These are phyloP conservation scores for Bassia scoparia DNA, from an alignment of 148 eudicot genomes.

Conservation along the genomic window DNA sequence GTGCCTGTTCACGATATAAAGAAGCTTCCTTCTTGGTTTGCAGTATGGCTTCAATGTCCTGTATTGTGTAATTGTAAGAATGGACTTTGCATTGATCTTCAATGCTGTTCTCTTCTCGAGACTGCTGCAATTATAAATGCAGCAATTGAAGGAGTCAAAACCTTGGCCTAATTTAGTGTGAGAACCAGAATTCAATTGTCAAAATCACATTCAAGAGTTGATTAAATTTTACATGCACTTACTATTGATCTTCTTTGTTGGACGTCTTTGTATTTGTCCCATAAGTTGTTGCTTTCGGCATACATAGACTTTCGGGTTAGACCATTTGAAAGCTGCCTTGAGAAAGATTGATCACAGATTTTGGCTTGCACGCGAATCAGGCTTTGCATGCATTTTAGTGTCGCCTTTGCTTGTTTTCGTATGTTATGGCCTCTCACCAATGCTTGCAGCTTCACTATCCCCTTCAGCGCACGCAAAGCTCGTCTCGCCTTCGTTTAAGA, in stretches of 20 bases:
- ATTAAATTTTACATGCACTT: constrained; percentile 1
- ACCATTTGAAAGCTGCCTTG: constrained; percentile 52
- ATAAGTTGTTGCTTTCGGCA: constrained; percentile 53
- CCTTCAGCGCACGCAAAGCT: constrained; percentile 67
- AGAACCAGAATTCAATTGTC: no score
- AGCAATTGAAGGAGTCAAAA: background rate
- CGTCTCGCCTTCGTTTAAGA: constrained; percentile 57
- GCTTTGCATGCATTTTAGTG: constrained; percentile 76
- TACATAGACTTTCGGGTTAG: constrained; percentile 65
- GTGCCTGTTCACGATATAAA: constrained; percentile 40
- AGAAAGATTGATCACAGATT: constrained; percentile 40
- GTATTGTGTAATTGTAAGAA: constrained; percentile 35
- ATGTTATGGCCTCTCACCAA: constrained; percentile 79
- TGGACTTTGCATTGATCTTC: constrained; percentile 44
- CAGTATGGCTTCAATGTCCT: constrained; percentile 60
- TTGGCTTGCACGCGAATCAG: constrained; percentile 62
- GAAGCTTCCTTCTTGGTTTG: constrained; percentile 58
- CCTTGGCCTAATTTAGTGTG: background rate
- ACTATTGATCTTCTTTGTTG: constrained; percentile 56
- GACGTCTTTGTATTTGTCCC: constrained; percentile 60
- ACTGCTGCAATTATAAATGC: constrained; percentile 26
- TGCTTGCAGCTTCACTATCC: constrained; percentile 92
- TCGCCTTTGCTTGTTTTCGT: constrained; percentile 62
- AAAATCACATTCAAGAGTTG: background rate
- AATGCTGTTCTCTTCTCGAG: constrained; percentile 43